Base-by-base conservation (phyloP, 2,329 filamentous ascomycete species). In the Pseudopithomyces chartarum region DNA sequence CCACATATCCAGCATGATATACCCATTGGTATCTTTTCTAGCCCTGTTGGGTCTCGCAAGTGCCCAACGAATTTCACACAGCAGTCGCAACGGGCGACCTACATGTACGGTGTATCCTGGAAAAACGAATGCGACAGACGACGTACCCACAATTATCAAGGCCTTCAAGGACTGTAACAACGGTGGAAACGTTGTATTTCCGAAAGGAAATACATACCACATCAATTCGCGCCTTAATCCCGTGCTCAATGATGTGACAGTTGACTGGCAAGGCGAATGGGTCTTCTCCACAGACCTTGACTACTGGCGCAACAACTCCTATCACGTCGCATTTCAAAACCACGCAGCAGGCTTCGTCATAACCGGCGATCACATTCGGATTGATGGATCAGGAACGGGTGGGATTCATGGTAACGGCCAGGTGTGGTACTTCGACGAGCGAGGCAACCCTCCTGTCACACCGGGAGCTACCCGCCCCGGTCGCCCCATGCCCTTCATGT, bases 401-500 rank as follows among this genome's bases (percentile, higher is more conserved):
- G 80, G 81, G 2, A 84, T 85, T 47, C 66, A 83, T 54, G 55
- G 55, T 13, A 54, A 54, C 22, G 82, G 84, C 2, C 79, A 85
- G 58, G 64, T 75, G 1, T 85, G 83, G 83, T 85, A 85, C 58
- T 78, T 72, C 17, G 79, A 71, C 8, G 82, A 85, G 66, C 61
- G 75, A 23, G 78, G 74, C 13, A 60, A 68, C 13, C 36, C 52
- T 2, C 26, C 40, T 17, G 51, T 55, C 4, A 40, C 47, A 3
- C 38, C 38, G 5, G 52, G 55, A 8, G 52, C 39, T 6, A 85
- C 82, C 0, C 78, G 77, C 52, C 78, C 79, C 1, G 83, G 83
- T 3, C 71, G 84, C 10, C 83, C 83, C 0, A 85, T 85, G 82
- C 82, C 83, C 0, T 85, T 85, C 55, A 82, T 85, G 3, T 79